Base-by-base conservation (phyloP, 345 rosid genomes). In the Orychophragmus violaceus region DNA sequence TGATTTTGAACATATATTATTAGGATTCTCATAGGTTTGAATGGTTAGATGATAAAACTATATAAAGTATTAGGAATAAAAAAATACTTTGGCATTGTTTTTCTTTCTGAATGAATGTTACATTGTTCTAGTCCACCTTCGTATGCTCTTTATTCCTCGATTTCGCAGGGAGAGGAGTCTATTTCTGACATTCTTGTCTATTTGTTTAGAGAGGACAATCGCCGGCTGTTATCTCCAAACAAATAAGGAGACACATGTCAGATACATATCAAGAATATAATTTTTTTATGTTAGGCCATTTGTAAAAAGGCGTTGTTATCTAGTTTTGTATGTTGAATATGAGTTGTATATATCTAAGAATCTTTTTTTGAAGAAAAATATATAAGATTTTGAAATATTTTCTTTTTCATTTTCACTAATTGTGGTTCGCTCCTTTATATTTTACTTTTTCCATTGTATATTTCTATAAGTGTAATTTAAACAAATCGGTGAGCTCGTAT, bases 221-320 rank as follows among this genome's bases (percentile, higher is more conserved):
- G n/a, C n/a, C n/a, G n/a, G n/a, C n/a, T 55, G 54, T 28, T 68
- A 45, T 14, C 35, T 67, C 64, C 56, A 46, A 35, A 58, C 21
- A 14, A 68, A 58, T 16, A 33, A 36, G 59, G 14, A 35, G 50
- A 59, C 30, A 46, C 24, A 59, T 68, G 50, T 59, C 41, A 48
- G 9, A 27, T 57, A 68, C 36, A 58, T 24, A 49, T 35, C 30
- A 68, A 58, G 58, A 46, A 58, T 35, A 24, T 23, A 45, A 30
- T 41, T 46, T 14, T 45, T 16, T 4, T 18, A 36, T 69, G 35
- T 10, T 39, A 50, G 33, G 37, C 32, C 42, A 35, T 37, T n/a
- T 8, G 37, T 50, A 37, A 39, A 69, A 59, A 60, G 28, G 13
- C 55, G 46, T 30, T 62, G 68, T 22, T 70, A 27, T 69, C 45